Conservation (phyloP, 306 rosid genomes). For the Argentina anserina region DNA sequence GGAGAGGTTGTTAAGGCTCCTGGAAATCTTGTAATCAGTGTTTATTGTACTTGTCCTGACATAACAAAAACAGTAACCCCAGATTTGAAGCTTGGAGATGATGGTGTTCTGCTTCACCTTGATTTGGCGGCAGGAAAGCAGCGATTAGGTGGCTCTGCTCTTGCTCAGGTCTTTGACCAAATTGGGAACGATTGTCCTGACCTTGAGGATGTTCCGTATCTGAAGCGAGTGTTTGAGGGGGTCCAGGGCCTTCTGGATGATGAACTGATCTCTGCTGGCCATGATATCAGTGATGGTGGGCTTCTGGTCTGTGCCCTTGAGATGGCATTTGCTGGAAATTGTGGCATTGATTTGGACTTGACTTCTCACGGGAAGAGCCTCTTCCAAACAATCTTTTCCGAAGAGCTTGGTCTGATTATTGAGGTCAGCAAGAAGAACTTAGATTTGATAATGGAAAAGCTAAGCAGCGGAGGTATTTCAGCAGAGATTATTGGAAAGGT, state of each 20-base stretch:
- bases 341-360: conserved; percentile 59
- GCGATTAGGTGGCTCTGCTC: conserved; percentile 83
- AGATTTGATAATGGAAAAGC: conserved; percentile 40
- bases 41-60: conserved; percentile 86
- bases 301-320: conserved; percentile 68
- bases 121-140: conserved; percentile 77
- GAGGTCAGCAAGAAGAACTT: conserved; percentile 72
- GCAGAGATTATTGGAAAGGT: conserved; percentile 65
- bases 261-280: conserved; percentile 82
- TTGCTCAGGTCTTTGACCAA: conserved; percentile 88
- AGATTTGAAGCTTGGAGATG: conserved; percentile 71
- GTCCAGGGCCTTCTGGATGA: conserved; percentile 66
- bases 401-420: conserved; percentile 79
- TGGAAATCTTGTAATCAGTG: conserved; percentile 90
- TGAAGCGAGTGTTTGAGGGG: conserved; percentile 74
- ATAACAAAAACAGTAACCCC: conserved; percentile 89
- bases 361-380: conserved; percentile 54
- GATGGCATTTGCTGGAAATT: conserved; percentile 92
- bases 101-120: conserved; percentile 74
- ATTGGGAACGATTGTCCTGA: conserved; percentile 77
- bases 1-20: conserved; percentile 90
- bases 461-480: conserved; percentile 43
- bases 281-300: conserved; percentile 95
- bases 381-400: conserved; percentile 67
- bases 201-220: conserved; percentile 72